Base-by-base conservation (phyloP, 23 red algal species). In the Pyropia yezoensis region DNA sequence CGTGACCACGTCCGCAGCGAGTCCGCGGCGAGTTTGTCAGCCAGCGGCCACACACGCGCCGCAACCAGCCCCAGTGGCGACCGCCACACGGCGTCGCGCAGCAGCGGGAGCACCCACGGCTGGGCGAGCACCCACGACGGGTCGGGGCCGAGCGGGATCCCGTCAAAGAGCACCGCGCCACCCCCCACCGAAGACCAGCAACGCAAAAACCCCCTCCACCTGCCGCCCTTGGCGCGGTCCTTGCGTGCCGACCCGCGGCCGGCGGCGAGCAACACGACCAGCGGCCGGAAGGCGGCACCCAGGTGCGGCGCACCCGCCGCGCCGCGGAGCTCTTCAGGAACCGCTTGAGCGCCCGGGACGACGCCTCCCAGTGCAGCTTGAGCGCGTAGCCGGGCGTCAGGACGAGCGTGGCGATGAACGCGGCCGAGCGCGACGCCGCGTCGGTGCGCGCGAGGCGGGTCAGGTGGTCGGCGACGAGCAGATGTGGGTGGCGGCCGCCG, bases 91-190 rank as follows among this genome's bases (percentile, higher is more conserved):
- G 61, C 52, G 18, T 87, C 70, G 22, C 63, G 70, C 63, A 87
- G 56, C n/a, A 87, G 18, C n/a, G 82, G 62, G 18, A 87, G 50
- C 0, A 87, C 50, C 82, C 82, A 87, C 12, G 71, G 71, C 52
- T 87, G 67, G 17, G 65, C 76, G 0, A 87, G 52, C 19, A 76
- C 63, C 30, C 65, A 47, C 30, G 75, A 76, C 15, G 68, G 54
- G 34, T 76, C 70, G 65, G 51, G 75, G 32, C 62, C 27, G 22
- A 87, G 51, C 26, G 56, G 34, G 50, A 71, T 64, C 1, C 24
- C 47, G n/a, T 45, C 68, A 16, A 87, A 21, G 16, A 87, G 32
- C 16, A 18, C 32, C 32, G 45, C 26, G n/a, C 9, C 22, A 60
- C 8, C 82, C 82, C 2, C 82, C 82, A 27, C 82, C 82, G 59